Base-by-base conservation (phyloP, 2,329 filamentous ascomycete species). In the Incumbomyces delicatus region DNA sequence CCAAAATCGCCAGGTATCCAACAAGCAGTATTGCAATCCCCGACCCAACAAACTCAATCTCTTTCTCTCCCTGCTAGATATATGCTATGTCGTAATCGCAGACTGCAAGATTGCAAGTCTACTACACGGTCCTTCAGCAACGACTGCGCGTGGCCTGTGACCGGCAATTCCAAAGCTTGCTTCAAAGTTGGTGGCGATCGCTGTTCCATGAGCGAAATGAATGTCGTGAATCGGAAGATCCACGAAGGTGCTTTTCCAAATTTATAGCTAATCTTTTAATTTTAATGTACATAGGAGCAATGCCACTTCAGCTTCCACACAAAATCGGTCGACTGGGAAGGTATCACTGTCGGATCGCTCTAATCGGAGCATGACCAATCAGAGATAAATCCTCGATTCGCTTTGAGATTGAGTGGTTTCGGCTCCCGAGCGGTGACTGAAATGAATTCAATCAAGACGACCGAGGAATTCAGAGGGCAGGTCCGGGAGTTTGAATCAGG, bases 141-240 rank as follows among this genome's bases (percentile, higher is more conserved):
- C 5, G 30, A 34, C 27, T 32, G 34, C 30, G 35, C 41, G 20
- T 35, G 22, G 6, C 30, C 41, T 44, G 41, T 44, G 18, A 32
- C 41, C 13, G 41, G 32, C 11, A 30, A 44, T 34, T 11, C 30
- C 5, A 35, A 16, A 27, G 41, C 41, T 44, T 35, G 20, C 18
- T 36, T 34, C 5, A 44, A 10, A 22, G 41, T 35, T 7, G 41
- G 41, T 13, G 47, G 95, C 84, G 89, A 96, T 95, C 16, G 85
- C 85, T 46, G 92, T 87, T 51, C 87, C 84, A 2, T 87, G 83
- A 53, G 82, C 81, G 52, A 86, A 69, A 12, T 92, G 81, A 54
- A 89, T 86, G 64, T 98, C 92, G 61, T 95, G 98, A 3, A 95
- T 87, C 44, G 41, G 35, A 44, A 36, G 7, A 6, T n/a, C 41